Percentiles rank a stretch among this genome's conserved stretches.
These are phyloP conservation scores for Rhododendron henanense DNA, from an alignment of 148 eudicot genomes.

Conservation along the genomic window DNA sequence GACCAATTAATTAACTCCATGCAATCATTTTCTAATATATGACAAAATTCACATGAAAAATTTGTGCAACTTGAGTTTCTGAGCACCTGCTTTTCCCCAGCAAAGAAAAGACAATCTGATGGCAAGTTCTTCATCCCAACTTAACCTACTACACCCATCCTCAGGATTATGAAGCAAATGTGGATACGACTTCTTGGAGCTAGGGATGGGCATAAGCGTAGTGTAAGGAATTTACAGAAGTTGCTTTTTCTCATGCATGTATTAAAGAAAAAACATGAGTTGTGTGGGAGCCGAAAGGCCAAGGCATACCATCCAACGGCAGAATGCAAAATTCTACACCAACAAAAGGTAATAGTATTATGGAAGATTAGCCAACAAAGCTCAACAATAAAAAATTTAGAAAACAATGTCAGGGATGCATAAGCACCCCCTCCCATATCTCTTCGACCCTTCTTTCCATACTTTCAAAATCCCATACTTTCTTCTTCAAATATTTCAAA, in stretches of 20 bases:
- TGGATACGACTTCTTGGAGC: neutral
- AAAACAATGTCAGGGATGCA: neutral
- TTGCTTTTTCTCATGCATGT: neutral
- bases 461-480: neutral
- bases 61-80: neutral
- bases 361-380: neutral
- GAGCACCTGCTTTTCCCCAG: neutral
- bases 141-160: neutral
- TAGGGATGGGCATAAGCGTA: neutral
- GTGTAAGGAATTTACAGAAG: neutral
- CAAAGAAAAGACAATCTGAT: neutral
- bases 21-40: neutral
- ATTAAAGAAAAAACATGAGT: neutral
- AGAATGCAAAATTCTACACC: neutral
- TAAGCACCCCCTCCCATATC: neutral
- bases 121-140: neutral
- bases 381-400: neutral
- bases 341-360: neutral
- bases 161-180: neutral
- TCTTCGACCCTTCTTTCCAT: neutral
- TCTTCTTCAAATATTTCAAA: neutral
- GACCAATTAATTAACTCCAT: neutral
- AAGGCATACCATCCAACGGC: neutral
- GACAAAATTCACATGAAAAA: neutral
- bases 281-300: neutral